Conservation (phyloP, 352 stramenopile genomes). For the Pythium diclinum region DNA sequence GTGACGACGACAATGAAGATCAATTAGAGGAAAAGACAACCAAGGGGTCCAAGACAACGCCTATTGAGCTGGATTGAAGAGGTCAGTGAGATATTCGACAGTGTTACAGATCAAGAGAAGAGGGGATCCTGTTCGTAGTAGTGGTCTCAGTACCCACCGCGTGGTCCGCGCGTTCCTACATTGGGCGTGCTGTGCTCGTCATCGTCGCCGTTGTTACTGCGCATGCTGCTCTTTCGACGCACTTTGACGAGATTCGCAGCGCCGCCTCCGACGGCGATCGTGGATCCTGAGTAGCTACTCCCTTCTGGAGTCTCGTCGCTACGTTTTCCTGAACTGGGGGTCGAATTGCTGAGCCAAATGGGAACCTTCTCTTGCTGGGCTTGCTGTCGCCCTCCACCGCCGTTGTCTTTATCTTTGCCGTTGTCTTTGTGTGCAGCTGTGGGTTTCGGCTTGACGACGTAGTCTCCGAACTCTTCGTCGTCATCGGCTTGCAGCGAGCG, state of each 20-base stretch:
- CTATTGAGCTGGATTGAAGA: conserved; percentile 8
- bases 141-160: conserved; percentile 11
- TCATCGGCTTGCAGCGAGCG: conserved; percentile 28
- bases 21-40: not conserved
- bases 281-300: conserved; percentile 11
- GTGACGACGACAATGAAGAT: not conserved
- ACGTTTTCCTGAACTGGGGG: not conserved
- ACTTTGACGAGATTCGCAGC: conserved; percentile 67
- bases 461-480: conserved; percentile 25
- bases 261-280: conserved; percentile 41
- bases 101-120: not conserved
- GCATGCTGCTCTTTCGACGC: conserved; percentile 49
- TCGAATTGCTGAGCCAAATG: conserved; percentile 53
- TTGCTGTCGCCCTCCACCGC: not conserved
- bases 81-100: not conserved
- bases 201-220: conserved; percentile 49
- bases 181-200: conserved; percentile 20
- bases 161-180: not conserved
- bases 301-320: conserved; percentile 1
- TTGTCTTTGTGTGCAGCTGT: conserved; percentile 4
- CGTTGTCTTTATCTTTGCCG: not conserved
- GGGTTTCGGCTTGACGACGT: conserved; percentile 22
- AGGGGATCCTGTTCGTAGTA: not conserved
- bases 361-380: conserved; percentile 37
- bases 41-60: not conserved